Percentiles rank a stretch among this genome's conserved stretches.
phyloP scores from a whole-genome alignment of 305 asterid species.

The Solanum hybrid region DNA sequence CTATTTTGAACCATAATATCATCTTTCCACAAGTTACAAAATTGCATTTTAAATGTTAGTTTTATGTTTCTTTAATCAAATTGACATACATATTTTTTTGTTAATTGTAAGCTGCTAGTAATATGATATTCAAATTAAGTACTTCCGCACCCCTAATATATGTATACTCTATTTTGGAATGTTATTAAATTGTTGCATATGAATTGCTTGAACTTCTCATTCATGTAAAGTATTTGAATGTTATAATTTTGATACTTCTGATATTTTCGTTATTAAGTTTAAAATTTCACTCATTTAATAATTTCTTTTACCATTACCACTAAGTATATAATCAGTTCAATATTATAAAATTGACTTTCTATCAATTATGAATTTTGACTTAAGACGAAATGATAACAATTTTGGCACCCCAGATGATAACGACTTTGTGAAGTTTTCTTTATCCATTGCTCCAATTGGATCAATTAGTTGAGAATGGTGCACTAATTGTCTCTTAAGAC shows the following conservation, averaged over 20 bases:
- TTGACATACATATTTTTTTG: not conserved
- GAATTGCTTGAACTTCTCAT: not conserved
- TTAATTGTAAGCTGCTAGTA: not conserved
- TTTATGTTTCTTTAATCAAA: not conserved
- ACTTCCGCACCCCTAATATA: not conserved
- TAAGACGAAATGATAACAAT: not conserved
- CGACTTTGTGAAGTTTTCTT: not conserved
- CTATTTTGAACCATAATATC: not conserved
- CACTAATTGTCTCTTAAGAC: not conserved
- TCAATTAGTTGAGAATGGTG: not conserved
- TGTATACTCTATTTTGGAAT: not conserved
- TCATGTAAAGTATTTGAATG: not conserved
- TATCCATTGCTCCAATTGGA: not conserved
- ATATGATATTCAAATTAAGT: not conserved
- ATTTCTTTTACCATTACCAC: not conserved
- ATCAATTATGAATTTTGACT: not conserved
- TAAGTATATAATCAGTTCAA: not conserved
- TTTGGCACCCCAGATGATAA: not conserved
- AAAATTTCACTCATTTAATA: not conserved
- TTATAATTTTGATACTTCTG: not conserved
- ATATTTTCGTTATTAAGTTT: not conserved
- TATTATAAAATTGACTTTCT: not conserved
- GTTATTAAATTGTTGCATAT: not conserved
- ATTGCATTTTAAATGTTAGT: not conserved
- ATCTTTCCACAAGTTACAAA: not conserved